Evolutionary conservation across 2,329 filamentous ascomycete genomes (phyloP), one percentile per base, ranked within the genome.

Genomic region (Hawksworthiomyces lignivorus): DNA sequence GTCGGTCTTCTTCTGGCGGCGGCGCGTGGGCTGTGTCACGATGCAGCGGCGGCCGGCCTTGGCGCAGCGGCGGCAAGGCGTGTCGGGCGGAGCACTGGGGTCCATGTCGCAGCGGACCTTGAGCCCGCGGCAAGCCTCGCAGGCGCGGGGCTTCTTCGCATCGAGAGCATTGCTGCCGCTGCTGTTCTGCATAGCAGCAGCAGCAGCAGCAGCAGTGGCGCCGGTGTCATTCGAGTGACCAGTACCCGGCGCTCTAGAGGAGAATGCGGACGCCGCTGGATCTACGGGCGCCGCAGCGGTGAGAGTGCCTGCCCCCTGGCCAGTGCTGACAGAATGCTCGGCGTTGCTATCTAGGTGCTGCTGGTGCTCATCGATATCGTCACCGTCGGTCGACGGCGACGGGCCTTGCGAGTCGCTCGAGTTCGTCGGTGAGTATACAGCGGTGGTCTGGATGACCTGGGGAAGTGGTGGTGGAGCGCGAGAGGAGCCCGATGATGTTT

Each of bases 1-100:
- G 59, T 94, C 89, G 41, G 86, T 88, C 70, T 94, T 94, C 69
- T 90, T 94, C 67, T 90, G 86, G 33, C 88, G 73, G 64, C 94
- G 94, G 30, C 87, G 61, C 22, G 70, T 77, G 12, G 75, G 86
- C 48, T 80, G 77, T 1, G 87, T 94, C 48, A 89, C 81, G 30
- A 89, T 66, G 57, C 88, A 94, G 48, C 71, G 70, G 28, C 87
- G 71, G n/a, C 80, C 77, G 3, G 87, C 84, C 63, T 94, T 94
- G 38, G 76, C 75, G 59, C 88, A 95, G 49, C 88, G 76, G 58
- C 75, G 79, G 59, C 83, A 87, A 4, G 81, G 72, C 5, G 78
- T 78, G 19, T 82, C 75, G 2, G 42, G 28, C 4, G 67, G 66
- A 36, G 80, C 73, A 15, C 62, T 62, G 3, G 72, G 69, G 50